Percentiles rank a stretch among this genome's conserved stretches.
Conservation (phyloP, 1,284 basidiomycete genomes). For the Trichosporon asahii region DNA sequence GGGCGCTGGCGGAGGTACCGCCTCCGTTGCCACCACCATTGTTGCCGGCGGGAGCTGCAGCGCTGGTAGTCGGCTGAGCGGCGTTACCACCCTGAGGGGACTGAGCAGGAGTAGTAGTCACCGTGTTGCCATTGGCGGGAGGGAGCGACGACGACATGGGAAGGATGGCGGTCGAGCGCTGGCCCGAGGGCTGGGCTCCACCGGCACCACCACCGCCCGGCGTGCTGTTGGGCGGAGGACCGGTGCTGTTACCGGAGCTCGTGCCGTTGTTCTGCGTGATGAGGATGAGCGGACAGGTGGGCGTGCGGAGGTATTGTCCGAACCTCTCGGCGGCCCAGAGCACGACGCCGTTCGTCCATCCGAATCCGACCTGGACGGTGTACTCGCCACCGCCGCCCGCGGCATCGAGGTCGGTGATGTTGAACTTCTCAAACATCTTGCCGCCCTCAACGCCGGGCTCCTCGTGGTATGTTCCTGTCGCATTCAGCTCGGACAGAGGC, state of each 20-base stretch:
- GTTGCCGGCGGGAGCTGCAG: not conserved
- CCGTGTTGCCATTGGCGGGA: not conserved
- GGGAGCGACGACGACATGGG: not conserved
- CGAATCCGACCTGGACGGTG: conserved; percentile 58
- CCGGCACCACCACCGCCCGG: not conserved
- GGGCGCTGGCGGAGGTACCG: not conserved
- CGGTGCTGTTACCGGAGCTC: not conserved
- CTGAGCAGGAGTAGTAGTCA: not conserved
- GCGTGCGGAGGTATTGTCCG: conserved; percentile 62
- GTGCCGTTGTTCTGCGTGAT: conserved; percentile 30
- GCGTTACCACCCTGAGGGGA: no score
- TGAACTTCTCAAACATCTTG: conserved; percentile 83
- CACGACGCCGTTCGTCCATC: conserved; percentile 84
- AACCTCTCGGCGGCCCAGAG: conserved; percentile 72
- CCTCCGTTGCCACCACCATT: not conserved
- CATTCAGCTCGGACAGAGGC: conserved; percentile 67
- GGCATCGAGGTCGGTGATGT: conserved; percentile 67
- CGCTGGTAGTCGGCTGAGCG: not conserved
- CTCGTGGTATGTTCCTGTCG: conserved; percentile 57
- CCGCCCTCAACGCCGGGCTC: conserved; percentile 34
- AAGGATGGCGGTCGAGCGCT: not conserved
- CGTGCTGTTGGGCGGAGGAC: not conserved
- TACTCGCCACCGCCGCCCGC: conserved; percentile 84
- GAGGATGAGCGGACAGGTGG: conserved; percentile 63
- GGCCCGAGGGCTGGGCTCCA: not conserved